phyloP scores from a whole-genome alignment of 192 early-diverging fungal genomes.

The Dispira simplex region DNA sequence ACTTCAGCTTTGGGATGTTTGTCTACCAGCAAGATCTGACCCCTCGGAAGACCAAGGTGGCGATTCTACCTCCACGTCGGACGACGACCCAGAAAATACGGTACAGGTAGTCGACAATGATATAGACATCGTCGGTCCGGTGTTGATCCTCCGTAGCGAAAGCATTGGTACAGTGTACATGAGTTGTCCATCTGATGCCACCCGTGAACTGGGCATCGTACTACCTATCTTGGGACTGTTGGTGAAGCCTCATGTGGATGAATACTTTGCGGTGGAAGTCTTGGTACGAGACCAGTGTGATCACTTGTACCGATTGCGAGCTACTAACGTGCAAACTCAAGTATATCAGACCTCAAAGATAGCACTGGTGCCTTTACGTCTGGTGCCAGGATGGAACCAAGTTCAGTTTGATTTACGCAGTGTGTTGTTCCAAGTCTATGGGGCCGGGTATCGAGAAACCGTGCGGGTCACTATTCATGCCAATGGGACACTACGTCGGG shows the following conservation, averaged over 20 bases:
- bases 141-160: no score
- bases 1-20: no score
- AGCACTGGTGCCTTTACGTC: conserved; percentile 60
- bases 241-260: conserved; percentile 64
- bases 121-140: no score
- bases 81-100: no score
- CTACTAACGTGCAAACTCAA: conserved; percentile 63
- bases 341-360: conserved; percentile 19
- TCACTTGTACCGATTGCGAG: conserved; percentile 56
- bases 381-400: conserved; percentile 89
- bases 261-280: conserved; percentile 84
- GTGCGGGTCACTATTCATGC: conserved; percentile 78
- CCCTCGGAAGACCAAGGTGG: no score
- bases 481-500: conserved; percentile 69
- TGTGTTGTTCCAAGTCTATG: conserved; percentile 68
- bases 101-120: no score
- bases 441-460: conserved; percentile 73
- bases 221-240: conserved; percentile 73
- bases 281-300: conserved; percentile 70
- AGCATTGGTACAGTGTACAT: conserved; percentile 45
- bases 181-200: conserved; percentile 60
- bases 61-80: no score
- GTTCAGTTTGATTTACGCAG: conserved; percentile 75
- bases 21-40: no score
- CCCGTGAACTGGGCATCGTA: conserved; percentile 72